Percentiles rank a stretch among this genome's conserved stretches.
Evolutionary conservation across 1,139 yeast species (phyloP).

Genomic region (Saccharomycopsis hybrid): DNA sequence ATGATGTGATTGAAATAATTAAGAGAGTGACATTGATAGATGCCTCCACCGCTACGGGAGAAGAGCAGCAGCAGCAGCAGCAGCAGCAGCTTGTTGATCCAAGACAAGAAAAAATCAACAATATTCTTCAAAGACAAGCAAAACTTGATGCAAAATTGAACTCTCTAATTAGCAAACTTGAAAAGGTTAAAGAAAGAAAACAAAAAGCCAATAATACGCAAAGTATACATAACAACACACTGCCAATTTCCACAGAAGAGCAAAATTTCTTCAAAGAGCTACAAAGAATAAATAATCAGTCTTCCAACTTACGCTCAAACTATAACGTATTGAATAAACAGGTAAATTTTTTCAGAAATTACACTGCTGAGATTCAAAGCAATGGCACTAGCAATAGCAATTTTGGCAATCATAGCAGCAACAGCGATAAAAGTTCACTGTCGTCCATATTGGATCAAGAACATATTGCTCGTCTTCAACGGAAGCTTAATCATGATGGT

Average conservation of each 20-base stretch:
- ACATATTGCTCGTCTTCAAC: neutral
- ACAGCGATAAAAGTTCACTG: neutral
- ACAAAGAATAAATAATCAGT: neutral
- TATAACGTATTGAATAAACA: conserved; percentile 1
- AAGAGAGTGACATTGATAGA: neutral
- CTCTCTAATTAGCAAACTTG: neutral
- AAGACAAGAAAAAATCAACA: conserved; percentile 1
- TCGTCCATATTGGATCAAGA: neutral
- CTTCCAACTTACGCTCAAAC: neutral
- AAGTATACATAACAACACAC: conserved; percentile 1
- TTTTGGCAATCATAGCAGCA: neutral
- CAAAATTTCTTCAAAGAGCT: conserved; percentile 14
- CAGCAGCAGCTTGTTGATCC: neutral
- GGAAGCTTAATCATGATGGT: conserved; percentile 1
- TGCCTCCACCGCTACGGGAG: neutral
- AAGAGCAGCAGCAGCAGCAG: neutral
- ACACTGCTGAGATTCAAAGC: neutral
- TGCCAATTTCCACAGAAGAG: conserved; percentile 14
- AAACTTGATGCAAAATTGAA: conserved; percentile 3
- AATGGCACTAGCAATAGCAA: neutral
- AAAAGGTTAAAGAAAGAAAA: neutral
- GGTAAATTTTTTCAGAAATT: conserved; percentile 9
- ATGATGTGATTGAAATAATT: neutral
- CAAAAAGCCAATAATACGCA: neutral
- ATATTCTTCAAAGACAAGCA: conserved; percentile 1